Evolutionary conservation across 1,284 basidiomycete genomes (phyloP).

Genomic region (Malassezia brasiliensis): DNA sequence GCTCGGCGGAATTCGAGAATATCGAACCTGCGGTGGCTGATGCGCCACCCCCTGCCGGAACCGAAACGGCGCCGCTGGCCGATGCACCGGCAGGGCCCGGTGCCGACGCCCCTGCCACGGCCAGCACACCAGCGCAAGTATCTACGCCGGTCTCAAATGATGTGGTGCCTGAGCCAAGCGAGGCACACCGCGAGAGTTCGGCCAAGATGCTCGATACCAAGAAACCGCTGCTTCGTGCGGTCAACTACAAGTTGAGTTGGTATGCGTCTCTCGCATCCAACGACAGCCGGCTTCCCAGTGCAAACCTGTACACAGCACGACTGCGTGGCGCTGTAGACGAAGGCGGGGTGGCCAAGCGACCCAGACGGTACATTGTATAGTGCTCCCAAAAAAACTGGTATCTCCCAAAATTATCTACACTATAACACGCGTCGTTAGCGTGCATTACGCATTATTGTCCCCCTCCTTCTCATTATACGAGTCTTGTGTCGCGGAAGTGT

Average conservation of each 20-base stretch:
- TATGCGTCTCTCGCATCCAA: constrained; percentile 25
- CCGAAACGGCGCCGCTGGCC: not conserved
- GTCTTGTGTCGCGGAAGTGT: not conserved
- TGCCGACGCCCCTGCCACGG: no score
- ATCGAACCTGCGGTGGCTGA: not conserved
- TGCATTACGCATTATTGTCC: not conserved
- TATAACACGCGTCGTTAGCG: not conserved
- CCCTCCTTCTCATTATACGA: constrained; percentile 1
- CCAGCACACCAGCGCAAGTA: not conserved
- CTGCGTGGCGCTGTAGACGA: constrained; percentile 15
- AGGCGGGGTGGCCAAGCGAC: not conserved
- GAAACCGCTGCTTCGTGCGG: constrained; percentile 19
- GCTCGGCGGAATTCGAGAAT: not conserved
- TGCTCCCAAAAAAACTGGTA: not conserved
- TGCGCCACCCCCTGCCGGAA: not conserved
- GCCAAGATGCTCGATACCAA: constrained; percentile 7
- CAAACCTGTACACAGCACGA: constrained; percentile 17
- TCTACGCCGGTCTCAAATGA: not conserved
- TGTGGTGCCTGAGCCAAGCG: not conserved
- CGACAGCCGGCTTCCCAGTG: constrained; percentile 19
- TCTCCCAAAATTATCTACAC: not conserved
- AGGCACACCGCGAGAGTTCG: not conserved
- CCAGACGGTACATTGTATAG: constrained; percentile 6
- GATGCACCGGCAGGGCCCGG: not conserved
- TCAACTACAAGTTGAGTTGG: constrained; percentile 35